Evolutionary conservation across 208 protist genomes (phyloP), one percentile per base, ranked within the genome.

Genomic region (Leishmania turanica): DNA sequence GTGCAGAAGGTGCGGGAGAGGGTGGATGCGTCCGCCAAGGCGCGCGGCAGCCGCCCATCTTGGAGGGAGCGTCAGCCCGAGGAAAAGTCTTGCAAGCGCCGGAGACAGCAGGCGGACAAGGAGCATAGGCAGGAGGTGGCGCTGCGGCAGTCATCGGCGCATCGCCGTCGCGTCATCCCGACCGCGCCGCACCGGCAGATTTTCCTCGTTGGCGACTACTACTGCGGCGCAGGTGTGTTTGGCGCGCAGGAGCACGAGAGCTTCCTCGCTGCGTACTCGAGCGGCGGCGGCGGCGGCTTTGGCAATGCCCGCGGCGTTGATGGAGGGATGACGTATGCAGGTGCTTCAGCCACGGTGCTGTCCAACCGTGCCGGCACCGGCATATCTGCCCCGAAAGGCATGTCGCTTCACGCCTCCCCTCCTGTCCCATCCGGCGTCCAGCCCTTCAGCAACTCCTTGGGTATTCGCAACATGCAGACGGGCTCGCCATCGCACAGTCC

Each of bases 131-230:
- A 31, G 3, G 53, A 34, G n/a, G 47, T 47, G 56, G 34, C 71
- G 6, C 31, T 62, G 40, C 64, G 31, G 64, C 72, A n/a, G n/a
- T 54, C 56, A 62, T 6, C 83, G 19, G 64, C 27, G 74, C 74
- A 21, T n/a, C 54, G 54, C 45, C 75, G 65, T 27, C 85, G 81
- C n/a, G 75, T 37, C 56, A 91, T 91, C 17, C 88, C 88, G 2
- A 37, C 68, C 0, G 60, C 88, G 0, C 88, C 88, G 53, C 72
- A 84, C n/a, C 88, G 88, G 15, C 88, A 91, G 77, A 79, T 91
- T 21, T 91, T 89, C 53, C 71, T 91, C 13, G 80, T 89, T 17
- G 76, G 81, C 34, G 60, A 64, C 40, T 65, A 72, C 62, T 72
- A 80, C 71, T 66, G 62, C 34, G 53, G 53, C 13, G 72, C 8